Conservation (phyloP, 169 alveolate genomes). For the Plasmodium malariae region DNA sequence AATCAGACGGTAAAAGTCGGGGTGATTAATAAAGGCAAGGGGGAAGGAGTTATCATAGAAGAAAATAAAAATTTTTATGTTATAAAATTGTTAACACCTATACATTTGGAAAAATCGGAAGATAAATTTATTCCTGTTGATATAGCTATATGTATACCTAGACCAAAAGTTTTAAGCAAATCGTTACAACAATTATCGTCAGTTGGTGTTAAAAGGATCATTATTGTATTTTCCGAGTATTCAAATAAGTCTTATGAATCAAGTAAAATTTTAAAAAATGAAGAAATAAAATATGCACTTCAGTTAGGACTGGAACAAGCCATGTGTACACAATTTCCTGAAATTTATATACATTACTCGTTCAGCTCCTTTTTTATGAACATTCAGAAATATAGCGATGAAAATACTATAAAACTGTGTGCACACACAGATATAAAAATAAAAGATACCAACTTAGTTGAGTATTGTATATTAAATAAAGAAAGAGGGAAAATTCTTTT, state of each 20-base stretch:
- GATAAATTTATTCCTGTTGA: constrained; percentile 37
- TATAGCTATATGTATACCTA: constrained; percentile 63
- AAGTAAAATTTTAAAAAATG: constrained; percentile 68
- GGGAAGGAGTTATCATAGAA: constrained; percentile 60
- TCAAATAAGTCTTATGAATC: constrained; percentile 70
- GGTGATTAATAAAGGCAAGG: constrained; percentile 68
- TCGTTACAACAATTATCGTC: constrained; percentile 58
- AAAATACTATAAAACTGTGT: constrained; percentile 54
- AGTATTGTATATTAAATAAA: constrained; percentile 25
- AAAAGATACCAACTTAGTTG: neutral
- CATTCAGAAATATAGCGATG: constrained; percentile 41
- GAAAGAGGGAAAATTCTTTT: constrained; percentile 62
- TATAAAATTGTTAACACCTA: constrained; percentile 36
- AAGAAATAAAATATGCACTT: constrained; percentile 71
- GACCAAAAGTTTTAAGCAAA: constrained; percentile 64
- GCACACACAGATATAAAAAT: constrained; percentile 55
- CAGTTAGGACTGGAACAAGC: constrained; percentile 77
- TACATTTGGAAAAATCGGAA: constrained; percentile 61
- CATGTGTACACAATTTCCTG: constrained; percentile 64
- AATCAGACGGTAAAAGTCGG: constrained; percentile 61
- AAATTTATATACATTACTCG: constrained; percentile 58
- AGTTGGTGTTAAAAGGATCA: constrained; percentile 62
- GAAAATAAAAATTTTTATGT: constrained; percentile 22
- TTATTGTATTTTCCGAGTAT: constrained; percentile 66
- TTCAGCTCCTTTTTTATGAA: constrained; percentile 73